Evolutionary conservation across 805 yeast species (phyloP), one percentile per base, ranked within the genome.

Genomic region (Candida vartiovaarae): DNA sequence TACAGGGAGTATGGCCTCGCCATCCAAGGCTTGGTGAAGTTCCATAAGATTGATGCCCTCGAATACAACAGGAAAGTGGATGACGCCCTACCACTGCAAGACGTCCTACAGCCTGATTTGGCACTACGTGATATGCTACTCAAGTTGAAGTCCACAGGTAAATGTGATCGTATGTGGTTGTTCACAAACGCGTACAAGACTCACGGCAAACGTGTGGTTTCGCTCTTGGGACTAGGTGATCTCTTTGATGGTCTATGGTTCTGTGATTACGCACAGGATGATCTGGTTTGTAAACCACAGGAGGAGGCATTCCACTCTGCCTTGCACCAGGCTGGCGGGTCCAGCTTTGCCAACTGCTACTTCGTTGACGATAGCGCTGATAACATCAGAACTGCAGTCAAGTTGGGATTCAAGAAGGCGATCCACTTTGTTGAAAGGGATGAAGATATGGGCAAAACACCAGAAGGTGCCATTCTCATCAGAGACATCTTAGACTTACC

Each of bases 131-230:
- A 71, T 26, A 64, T 78, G 72, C 63, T 84, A 36, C 43, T 73
- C 4, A 54, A 64, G 8, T 51, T 84, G 35, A 64, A 56, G 44
- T 25, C 47, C 9, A 58, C 64, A n/a, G 70, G 76, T 2, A 75
- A 78, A 49, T 78, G 82, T 45, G 82, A 80, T 54, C 72, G 81
- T 56, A 67, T 91, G 50, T 91, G 99, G 99, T 72, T 93, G 36
- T 84, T 88, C 57, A 91, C 99, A 4, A 91, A 91, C 61, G 98
- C 99, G 2, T 91, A 91, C 66, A 81, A 82, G 59, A 88, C 79
- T 56, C 99, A 91, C 64, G 99, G 91, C 0, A 55, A 80, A 37
- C 72, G 97, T 40, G 95, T 88, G 29, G 72, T 89, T 20, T 73
- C 80, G 36, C 69, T 91, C 39, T 68, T 91, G 39, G 97, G 96